Evolutionary conservation across 2,329 filamentous ascomycete species (phyloP), one percentile per base, ranked within the genome.

Genomic region (Rosellinia necatrix): DNA sequence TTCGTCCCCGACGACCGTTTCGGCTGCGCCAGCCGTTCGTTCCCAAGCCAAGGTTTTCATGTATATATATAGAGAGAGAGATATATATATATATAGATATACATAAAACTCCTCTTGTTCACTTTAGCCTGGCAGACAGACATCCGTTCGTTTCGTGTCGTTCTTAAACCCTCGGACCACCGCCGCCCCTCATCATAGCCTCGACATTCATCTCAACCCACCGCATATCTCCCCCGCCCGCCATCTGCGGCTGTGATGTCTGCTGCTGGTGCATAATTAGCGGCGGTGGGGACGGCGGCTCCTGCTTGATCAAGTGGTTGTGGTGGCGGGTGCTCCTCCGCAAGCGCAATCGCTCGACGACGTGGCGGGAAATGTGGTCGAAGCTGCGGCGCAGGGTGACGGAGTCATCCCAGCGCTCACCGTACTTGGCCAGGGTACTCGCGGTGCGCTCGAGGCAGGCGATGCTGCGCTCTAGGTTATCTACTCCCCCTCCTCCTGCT

Each of bases 371-470:
- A 10, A 77, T 75, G 44, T 69, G 67, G 58, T 84, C 79, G 63
- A 86, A 86, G 34, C 74, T 80, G 34, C 76, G 71, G 58, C 78
- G 75, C n/a, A 87, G 74, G 56, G 78, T 75, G 29, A 77, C 72
- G 2, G 82, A 81, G 56, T 85, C 78, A 3, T 79, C 78, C 85
- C 85, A 88, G 2, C 83, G 75, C 59, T 83, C 76, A 29, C 83
- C 83, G 55, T 82, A 86, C n/a, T 75, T 77, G 12, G 73, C 75
- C 15, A 88, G 70, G 1, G 81, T 83, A 57, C 81, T 75, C 3
- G 76, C 75, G 6, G 84, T 80, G 37, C 77, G 76, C 49, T 81
- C 78, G 1, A 88, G 70, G 51, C 82, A 84, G 24, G 75, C 73
- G 12, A 87, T 64, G 56, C 83, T 85, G 25, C 83, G 75, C 15